These are phyloP conservation scores for Suillus occidentalis DNA, from an alignment of 768 basidiomycete genomes.

Conservation along the genomic window DNA sequence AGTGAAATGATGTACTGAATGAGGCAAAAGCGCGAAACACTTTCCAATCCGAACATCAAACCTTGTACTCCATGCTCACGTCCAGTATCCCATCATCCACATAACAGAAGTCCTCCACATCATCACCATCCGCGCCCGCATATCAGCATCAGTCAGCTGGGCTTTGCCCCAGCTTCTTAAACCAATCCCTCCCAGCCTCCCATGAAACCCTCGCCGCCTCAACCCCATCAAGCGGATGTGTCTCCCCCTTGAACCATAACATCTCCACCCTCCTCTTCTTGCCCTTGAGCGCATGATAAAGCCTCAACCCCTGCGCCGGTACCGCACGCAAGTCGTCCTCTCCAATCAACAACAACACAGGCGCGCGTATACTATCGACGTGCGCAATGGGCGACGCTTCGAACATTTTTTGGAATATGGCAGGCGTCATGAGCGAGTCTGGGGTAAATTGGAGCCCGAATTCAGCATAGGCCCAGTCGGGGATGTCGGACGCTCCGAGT, in stretches of 20 bases:
- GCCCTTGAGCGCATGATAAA: constrained; percentile 66
- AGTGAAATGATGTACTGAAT: not conserved
- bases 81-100: constrained; percentile 47
- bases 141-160: not conserved
- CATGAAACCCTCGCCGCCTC: constrained; percentile 55
- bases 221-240: constrained; percentile 64
- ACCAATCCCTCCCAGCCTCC: constrained; percentile 54
- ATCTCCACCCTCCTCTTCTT: constrained; percentile 47
- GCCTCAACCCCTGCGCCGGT: constrained; percentile 58
- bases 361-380: constrained; percentile 48
- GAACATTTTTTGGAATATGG: constrained; percentile 44
- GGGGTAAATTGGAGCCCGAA: constrained; percentile 38
- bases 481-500: constrained; percentile 58
- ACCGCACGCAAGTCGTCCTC: constrained; percentile 61
- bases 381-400: constrained; percentile 57
- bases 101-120: constrained; percentile 45
- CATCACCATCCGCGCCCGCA: constrained; percentile 44
- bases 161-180: constrained; percentile 23
- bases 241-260: constrained; percentile 60
- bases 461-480: constrained; percentile 60
- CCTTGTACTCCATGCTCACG: constrained; percentile 34
- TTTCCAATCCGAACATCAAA: not conserved
- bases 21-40: not conserved
- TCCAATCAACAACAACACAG: constrained; percentile 61
- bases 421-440: constrained; percentile 42